Conservation (phyloP, 495 filamentous ascomycete genomes). For the Aspergillus cavernicola region DNA sequence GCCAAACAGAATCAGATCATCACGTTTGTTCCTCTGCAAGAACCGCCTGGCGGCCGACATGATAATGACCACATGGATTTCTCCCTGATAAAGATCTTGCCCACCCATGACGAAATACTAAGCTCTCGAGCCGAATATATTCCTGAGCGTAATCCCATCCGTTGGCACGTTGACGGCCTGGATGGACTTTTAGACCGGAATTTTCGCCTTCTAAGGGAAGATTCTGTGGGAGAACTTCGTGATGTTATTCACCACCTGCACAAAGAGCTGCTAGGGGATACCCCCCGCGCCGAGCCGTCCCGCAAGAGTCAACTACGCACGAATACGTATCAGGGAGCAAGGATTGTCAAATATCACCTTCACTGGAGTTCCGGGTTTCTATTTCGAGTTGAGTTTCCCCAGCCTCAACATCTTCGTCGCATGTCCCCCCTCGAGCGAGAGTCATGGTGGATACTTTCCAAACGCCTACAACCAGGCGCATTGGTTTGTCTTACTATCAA, state of each 20-base stretch:
- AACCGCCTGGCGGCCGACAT: slow-evolving; percentile 40
- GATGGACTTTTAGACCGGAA: slow-evolving; percentile 63
- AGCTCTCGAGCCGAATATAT: slow-evolving; percentile 54
- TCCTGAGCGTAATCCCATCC: slow-evolving; percentile 48
- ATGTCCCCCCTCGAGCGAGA: slow-evolving; percentile 30
- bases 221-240: slow-evolving; percentile 35
- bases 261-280: background rate
- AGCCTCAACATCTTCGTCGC: slow-evolving; percentile 40
- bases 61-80: slow-evolving; percentile 65
- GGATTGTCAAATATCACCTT: slow-evolving; percentile 34
- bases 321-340: slow-evolving; percentile 36
- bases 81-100: slow-evolving; percentile 58
- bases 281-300: background rate
- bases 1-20: background rate
- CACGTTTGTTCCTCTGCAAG: background rate
- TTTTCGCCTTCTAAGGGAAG: slow-evolving; percentile 48
- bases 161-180: slow-evolving; percentile 56
- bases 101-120: slow-evolving; percentile 58
- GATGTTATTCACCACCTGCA: slow-evolving; percentile 25
- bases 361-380: slow-evolving; percentile 50
- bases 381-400: slow-evolving; percentile 52
- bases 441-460: slow-evolving; percentile 60
- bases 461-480: slow-evolving; percentile 52
- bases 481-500: slow-evolving; percentile 56
- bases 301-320: slow-evolving; percentile 18